These are phyloP conservation scores for Quercus berberidifolia DNA, from an alignment of 306 rosid genomes.

Conservation along the genomic window DNA sequence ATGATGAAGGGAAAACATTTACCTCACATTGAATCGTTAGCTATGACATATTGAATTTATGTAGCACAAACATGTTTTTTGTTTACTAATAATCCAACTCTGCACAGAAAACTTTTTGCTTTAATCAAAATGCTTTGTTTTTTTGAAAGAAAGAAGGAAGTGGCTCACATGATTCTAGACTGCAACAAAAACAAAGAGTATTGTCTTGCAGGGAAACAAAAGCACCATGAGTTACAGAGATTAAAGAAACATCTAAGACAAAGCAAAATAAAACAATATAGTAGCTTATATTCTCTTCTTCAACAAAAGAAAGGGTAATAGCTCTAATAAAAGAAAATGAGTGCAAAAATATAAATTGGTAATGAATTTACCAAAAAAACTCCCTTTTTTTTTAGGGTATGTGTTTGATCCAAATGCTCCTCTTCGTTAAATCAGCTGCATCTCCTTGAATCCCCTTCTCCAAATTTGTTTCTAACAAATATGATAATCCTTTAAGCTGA, in stretches of 20 bases:
- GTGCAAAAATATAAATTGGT: constrained; percentile 5
- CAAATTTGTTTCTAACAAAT: constrained; percentile 56
- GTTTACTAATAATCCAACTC: neutral
- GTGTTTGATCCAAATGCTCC: constrained; percentile 83
- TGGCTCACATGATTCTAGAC: neutral
- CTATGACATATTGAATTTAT: neutral
- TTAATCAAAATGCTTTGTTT: neutral
- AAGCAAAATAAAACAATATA: constrained; percentile 1
- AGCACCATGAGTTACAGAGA: neutral
- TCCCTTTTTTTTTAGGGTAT: constrained; percentile 84
- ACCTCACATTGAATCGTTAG: neutral
- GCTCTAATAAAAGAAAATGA: neutral
- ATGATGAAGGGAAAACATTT: neutral
- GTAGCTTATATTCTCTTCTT: neutral
- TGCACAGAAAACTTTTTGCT: neutral
- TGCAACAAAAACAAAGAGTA: neutral
- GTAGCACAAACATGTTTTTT: neutral
- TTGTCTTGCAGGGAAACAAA: neutral
- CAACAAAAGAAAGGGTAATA: neutral
- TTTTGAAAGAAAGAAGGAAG: neutral
- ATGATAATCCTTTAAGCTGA: constrained; percentile 71
- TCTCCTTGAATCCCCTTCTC: constrained; percentile 82
- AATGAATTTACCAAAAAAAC: constrained; percentile 58
- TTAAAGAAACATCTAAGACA: constrained; percentile 61
- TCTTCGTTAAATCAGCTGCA: constrained; percentile 65